Base-by-base conservation (phyloP, 768 basidiomycete species). In the Phlebiopsis flavidoalba region DNA sequence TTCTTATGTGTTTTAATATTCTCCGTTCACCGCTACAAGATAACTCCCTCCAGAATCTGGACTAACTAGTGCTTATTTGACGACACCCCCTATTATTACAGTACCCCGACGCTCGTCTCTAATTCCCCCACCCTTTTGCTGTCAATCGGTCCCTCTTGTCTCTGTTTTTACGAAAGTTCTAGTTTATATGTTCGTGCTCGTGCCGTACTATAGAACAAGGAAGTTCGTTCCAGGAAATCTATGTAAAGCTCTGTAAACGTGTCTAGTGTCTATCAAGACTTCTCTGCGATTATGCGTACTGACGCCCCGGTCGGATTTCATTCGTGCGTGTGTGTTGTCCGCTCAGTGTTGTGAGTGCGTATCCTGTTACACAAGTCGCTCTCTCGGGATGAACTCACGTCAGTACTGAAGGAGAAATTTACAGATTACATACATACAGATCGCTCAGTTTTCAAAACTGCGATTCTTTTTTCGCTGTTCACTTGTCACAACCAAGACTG, bases 1-100 rank as follows among this genome's bases (percentile, higher is more conserved):
- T 53, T n/a, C 31, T 53, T 36, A 53, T 53, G 52, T 53, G 52
- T 53, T 53, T 51, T 53, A 31, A 31, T 53, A 53, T 53, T 53
- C 11, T 35, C 26, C 26, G 52, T 53, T 53, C 8, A 53, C 21
- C 21, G 26, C 24, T 53, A 53, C 52, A 53, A 53, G 31, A 53
- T 53, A 36, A 53, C 31, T 12, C 40, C n/a, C 35, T n/a, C 52
- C 52, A 53, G 52, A 53, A 53, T 36, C 33, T 53, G 52, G 52
- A 53, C 52, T 31, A 19, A 53, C 35, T 53, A 53, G 52, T 53
- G 52, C 31, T 53, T 21, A 35, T 53, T n/a, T 53, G 52, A 36
- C 31, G n/a, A 53, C n/a, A 43, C 40, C 17, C 26, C 35, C 21
- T 53, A 53, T 53, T 53, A n/a, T 8, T 53, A 53, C 35, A 26